Percentiles rank a stretch among this genome's conserved stretches.
Evolutionary conservation across 306 rosid genomes (phyloP).

Genomic region (Cercis canadensis): DNA sequence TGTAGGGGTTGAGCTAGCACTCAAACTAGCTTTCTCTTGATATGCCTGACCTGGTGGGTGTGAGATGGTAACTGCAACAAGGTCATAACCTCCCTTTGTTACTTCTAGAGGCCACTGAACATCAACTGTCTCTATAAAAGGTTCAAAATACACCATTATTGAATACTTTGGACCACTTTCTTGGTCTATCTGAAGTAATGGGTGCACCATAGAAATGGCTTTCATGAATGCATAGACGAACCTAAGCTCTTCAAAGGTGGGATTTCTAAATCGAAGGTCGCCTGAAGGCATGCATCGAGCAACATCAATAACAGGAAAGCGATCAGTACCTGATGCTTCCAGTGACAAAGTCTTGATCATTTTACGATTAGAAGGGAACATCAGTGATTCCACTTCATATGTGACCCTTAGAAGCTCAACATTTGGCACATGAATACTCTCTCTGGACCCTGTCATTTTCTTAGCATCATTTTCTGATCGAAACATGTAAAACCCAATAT

Average conservation of each 20-base stretch:
- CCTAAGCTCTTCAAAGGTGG: constrained; percentile 63
- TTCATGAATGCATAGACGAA: constrained; percentile 72
- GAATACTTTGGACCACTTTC: constrained; percentile 67
- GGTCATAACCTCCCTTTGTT: constrained; percentile 43
- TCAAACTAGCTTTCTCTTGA: constrained; percentile 46
- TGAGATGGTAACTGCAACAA: constrained; percentile 56
- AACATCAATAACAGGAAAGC: constrained; percentile 72
- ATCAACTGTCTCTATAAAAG: constrained; percentile 74
- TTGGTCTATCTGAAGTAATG: constrained; percentile 60
- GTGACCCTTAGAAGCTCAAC: constrained; percentile 72
- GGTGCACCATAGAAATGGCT: constrained; percentile 65
- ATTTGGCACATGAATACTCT: constrained; percentile 57
- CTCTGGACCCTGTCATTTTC: constrained; percentile 76
- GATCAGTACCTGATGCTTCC: constrained; percentile 54
- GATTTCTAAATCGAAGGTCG: constrained; percentile 58
- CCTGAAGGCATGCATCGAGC: constrained; percentile 56
- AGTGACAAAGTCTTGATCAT: constrained; percentile 60
- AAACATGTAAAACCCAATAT: constrained; percentile 65
- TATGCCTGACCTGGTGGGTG: constrained; percentile 59
- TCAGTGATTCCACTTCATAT: constrained; percentile 57
- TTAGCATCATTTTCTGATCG: constrained; percentile 63
- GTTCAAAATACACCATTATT: constrained; percentile 49
- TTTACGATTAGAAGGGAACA: constrained; percentile 67
- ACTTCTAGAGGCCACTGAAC: constrained; percentile 66
- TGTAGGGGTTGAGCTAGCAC: constrained; percentile 52